Evolutionary conservation across 2,329 filamentous ascomycete genomes (phyloP).

Genomic region (Pseudocercospora cruenta): DNA sequence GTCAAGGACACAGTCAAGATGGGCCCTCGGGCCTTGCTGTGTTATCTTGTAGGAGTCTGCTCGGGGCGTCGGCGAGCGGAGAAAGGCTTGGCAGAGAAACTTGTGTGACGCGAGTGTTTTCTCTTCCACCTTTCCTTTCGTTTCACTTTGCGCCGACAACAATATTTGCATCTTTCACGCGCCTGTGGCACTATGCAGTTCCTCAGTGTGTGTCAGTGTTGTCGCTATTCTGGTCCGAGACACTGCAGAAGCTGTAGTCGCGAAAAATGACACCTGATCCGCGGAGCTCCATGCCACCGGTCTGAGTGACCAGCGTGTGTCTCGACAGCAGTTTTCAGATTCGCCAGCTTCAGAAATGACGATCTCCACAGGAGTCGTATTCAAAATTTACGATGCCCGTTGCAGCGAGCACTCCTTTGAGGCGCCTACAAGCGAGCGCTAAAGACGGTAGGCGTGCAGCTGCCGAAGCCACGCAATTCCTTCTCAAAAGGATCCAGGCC

Average conservation of each 20-base stretch:
- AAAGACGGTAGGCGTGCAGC: not conserved
- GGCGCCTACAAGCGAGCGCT: not conserved
- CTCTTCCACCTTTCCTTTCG: no score
- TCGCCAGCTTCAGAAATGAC: not conserved
- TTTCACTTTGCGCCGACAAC: no score
- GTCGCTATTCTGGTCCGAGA: not conserved
- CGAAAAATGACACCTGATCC: no score
- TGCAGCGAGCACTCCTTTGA: not conserved
- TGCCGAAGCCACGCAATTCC: not conserved
- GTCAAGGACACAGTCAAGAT: no score
- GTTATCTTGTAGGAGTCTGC: no score
- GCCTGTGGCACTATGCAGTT: no score
- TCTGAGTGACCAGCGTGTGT: not conserved
- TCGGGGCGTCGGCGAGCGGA: no score
- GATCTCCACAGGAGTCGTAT: constrained; percentile 2
- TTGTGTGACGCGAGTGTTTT: no score
- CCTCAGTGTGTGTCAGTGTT: no score
- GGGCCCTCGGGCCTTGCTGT: no score
- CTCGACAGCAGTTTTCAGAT: not conserved
- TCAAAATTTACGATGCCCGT: not conserved
- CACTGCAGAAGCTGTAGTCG: not conserved
- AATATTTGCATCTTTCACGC: no score
- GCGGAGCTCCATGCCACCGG: not conserved
- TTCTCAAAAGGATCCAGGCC: not conserved
- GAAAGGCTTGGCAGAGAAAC: no score